Conservation (phyloP, 768 basidiomycete species). For the Mycena pura region DNA sequence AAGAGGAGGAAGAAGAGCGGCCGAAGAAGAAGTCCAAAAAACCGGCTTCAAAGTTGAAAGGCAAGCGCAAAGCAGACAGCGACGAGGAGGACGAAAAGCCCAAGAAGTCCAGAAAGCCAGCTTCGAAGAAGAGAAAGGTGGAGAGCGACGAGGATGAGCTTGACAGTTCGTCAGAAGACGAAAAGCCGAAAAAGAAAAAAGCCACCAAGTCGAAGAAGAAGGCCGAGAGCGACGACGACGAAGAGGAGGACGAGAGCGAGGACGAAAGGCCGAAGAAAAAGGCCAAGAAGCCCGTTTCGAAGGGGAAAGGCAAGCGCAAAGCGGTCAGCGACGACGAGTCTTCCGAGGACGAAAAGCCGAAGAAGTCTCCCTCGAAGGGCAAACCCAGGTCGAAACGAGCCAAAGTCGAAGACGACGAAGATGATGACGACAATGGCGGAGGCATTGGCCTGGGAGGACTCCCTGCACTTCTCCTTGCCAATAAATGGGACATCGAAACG, state of each 20-base stretch:
- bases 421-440: slow-evolving; percentile 33
- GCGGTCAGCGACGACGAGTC: slow-evolving; percentile 25
- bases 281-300: neutral
- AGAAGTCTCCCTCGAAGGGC: neutral
- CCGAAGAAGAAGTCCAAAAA: too few species aligned
- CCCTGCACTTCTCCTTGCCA: slow-evolving; percentile 58
- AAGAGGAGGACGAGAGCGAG: slow-evolving; percentile 32
- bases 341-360: slow-evolving; percentile 28
- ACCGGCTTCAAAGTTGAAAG: too few species aligned
- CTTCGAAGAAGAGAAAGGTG: slow-evolving; percentile 22
- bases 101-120: slow-evolving; percentile 28
- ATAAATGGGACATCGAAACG: slow-evolving; percentile 62
- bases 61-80: slow-evolving; percentile 20
- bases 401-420: slow-evolving; percentile 18
- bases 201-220: slow-evolving; percentile 2
- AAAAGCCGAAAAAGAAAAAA: slow-evolving; percentile 17
- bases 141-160: slow-evolving; percentile 8
- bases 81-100: slow-evolving; percentile 30
- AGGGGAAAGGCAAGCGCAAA: slow-evolving; percentile 3
- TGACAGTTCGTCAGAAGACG: slow-evolving; percentile 30
- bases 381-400: slow-evolving; percentile 30
- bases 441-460: slow-evolving; percentile 43
- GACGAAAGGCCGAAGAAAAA: slow-evolving; percentile 37
- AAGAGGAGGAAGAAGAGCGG: too few species aligned
- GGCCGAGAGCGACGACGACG: slow-evolving; percentile 33